Percentiles rank a stretch among this genome's conserved stretches.
phyloP scores from a whole-genome alignment of 805 yeast species.

The Yamadazyma paraphyllophila region DNA sequence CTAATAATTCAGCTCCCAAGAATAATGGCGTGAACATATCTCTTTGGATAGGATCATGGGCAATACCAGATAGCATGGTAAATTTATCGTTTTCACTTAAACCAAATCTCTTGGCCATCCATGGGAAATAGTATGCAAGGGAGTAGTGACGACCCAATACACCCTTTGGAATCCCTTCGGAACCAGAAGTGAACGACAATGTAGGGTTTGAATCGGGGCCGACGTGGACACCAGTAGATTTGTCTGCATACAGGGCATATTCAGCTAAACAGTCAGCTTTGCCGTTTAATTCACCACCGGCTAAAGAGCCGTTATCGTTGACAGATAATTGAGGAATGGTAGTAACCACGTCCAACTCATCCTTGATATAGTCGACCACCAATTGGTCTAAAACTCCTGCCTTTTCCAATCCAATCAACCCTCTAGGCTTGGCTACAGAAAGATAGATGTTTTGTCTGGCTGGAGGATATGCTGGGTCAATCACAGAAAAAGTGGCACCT shows the following conservation, averaged over 20 bases:
- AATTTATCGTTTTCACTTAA: constrained; percentile 78
- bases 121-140: constrained; percentile 94
- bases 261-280: constrained; percentile 48
- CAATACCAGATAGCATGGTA: constrained; percentile 98
- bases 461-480: constrained; percentile 99
- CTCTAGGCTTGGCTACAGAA: constrained; percentile 90
- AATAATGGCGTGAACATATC: constrained; percentile 98
- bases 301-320: constrained; percentile 67
- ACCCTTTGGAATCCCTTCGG: constrained; percentile 98
- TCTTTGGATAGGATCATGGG: constrained; percentile 99
- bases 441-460: constrained; percentile 93
- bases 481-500: constrained; percentile 97
- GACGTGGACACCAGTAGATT: constrained; percentile 82
- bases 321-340: constrained; percentile 76
- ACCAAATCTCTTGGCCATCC: constrained; percentile 91
- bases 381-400: constrained; percentile 80
- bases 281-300: constrained; percentile 51
- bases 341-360: constrained; percentile 70
- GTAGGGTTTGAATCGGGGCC: constrained; percentile 99
- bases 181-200: constrained; percentile 92
- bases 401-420: constrained; percentile 82
- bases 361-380: constrained; percentile 73
- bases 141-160: constrained; percentile 97
- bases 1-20: constrained; percentile 87
- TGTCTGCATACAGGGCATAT: constrained; percentile 45